These are phyloP conservation scores for Inga leiocalycina DNA, from an alignment of 306 rosid species.

Conservation along the genomic window DNA sequence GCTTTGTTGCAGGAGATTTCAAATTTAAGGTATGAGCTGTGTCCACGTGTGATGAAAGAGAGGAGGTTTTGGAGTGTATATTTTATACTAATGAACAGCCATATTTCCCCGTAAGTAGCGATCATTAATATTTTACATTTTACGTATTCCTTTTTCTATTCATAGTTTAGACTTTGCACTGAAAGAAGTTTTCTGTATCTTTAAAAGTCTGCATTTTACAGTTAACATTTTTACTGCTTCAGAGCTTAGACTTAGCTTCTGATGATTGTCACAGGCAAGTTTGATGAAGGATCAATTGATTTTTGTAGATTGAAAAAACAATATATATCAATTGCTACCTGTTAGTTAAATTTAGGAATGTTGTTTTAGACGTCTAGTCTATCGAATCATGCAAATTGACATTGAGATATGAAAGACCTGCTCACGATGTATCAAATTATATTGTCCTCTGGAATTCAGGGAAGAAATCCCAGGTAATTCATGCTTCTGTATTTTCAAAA, in stretches of 20 bases:
- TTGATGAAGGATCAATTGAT: slow-evolving; percentile 20
- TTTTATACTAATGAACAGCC: slow-evolving; percentile 64
- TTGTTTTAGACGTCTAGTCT: slow-evolving; percentile 5
- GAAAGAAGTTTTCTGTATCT: background rate
- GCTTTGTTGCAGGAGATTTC: slow-evolving; percentile 68
- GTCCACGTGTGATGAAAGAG: slow-evolving; percentile 80
- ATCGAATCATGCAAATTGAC: background rate
- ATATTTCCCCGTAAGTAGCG: slow-evolving; percentile 61
- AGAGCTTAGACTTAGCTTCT: background rate
- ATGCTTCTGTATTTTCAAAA: no score
- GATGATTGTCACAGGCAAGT: background rate
- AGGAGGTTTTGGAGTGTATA: slow-evolving; percentile 85
- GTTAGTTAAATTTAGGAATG: background rate
- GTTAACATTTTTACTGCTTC: background rate
- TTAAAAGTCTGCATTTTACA: slow-evolving; percentile 22
- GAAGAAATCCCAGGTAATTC: no score
- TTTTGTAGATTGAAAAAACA: slow-evolving; percentile 14
- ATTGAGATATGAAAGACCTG: background rate
- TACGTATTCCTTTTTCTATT: background rate
- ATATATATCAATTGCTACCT: background rate
- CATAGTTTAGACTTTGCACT: background rate
- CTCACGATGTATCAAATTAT: background rate
- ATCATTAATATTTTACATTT: slow-evolving; percentile 31
- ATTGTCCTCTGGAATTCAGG: background rate
- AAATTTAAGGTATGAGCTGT: slow-evolving; percentile 66